These are phyloP conservation scores for Smallanthus sonchifolius DNA, from an alignment of 129 eudicot genomes.

Conservation along the genomic window DNA sequence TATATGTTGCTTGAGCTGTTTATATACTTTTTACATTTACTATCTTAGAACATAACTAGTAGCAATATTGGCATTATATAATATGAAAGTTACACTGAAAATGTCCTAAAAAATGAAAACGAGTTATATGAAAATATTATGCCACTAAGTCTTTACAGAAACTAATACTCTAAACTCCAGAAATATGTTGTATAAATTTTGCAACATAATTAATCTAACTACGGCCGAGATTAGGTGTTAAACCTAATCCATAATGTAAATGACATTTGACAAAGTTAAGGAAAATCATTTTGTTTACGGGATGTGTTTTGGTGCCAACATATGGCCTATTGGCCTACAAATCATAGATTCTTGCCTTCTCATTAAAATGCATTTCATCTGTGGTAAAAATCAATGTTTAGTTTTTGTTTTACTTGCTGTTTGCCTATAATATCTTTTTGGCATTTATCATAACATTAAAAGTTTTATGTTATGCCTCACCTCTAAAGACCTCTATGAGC, in stretches of 20 bases:
- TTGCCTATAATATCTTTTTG: not conserved
- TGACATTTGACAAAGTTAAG: not conserved
- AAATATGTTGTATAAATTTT: not conserved
- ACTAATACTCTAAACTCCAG: not conserved
- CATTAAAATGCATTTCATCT: not conserved
- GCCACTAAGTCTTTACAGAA: not conserved
- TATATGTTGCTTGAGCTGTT: not conserved
- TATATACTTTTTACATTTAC: not conserved
- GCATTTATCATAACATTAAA: slow-evolving; percentile 2
- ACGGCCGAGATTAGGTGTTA: not conserved
- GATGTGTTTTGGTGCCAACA: not conserved
- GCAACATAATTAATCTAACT: not conserved
- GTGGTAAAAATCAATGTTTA: not conserved
- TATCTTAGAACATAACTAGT: not conserved
- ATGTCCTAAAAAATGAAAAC: not conserved
- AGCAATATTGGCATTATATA: not conserved
- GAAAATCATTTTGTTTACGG: not conserved
- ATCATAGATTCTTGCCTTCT: not conserved
- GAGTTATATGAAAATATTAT: not conserved
- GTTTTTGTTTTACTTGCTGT: not conserved
- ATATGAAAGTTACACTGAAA: not conserved
- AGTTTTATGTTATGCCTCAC: not conserved
- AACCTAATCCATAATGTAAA: not conserved
- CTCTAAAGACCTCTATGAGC: slow-evolving; percentile 3
- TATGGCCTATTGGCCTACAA: not conserved